phyloP scores from a whole-genome alignment of 2,329 filamentous ascomycete genomes.

The Emmonsia crescens region DNA sequence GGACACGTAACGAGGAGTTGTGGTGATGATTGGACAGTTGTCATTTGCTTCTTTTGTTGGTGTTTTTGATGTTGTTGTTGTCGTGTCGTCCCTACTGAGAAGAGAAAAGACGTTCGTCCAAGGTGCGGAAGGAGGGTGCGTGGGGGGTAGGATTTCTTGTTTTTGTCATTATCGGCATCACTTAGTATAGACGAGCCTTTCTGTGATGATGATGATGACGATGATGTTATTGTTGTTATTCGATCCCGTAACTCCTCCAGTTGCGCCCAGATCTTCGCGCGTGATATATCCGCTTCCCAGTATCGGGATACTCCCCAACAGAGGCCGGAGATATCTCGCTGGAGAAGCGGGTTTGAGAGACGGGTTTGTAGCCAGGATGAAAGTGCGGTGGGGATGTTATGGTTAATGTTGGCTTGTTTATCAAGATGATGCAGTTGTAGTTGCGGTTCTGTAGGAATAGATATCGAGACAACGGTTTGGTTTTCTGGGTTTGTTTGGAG shows the following conservation, averaged over 20 bases:
- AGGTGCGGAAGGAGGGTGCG: conserved; percentile 26
- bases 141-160: conserved; percentile 15
- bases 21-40: neutral
- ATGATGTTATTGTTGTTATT: neutral
- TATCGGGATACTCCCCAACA: conserved; percentile 34
- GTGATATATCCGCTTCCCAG: conserved; percentile 30
- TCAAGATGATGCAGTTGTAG: conserved; percentile 7
- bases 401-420: conserved; percentile 6
- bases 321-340: conserved; percentile 30
- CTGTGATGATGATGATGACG: neutral
- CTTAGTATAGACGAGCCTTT: neutral
- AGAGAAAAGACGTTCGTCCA: conserved; percentile 26
- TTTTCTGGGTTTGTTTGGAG: conserved; percentile 28
- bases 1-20: conserved; percentile 26
- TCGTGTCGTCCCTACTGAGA: conserved; percentile 12
- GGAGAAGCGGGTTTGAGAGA: conserved; percentile 25
- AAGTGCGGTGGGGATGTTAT: conserved; percentile 20
- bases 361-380: conserved; percentile 27
- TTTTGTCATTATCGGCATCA: neutral
- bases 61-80: neutral
- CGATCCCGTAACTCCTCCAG: conserved; percentile 4
- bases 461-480: conserved; percentile 25
- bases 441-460: conserved; percentile 14
- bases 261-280: conserved; percentile 27
- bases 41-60: neutral